Percentiles rank a stretch among this genome's conserved stretches.
Evolutionary conservation across 2,329 filamentous ascomycete genomes (phyloP).

Genomic region (Verruconis gallopava): DNA sequence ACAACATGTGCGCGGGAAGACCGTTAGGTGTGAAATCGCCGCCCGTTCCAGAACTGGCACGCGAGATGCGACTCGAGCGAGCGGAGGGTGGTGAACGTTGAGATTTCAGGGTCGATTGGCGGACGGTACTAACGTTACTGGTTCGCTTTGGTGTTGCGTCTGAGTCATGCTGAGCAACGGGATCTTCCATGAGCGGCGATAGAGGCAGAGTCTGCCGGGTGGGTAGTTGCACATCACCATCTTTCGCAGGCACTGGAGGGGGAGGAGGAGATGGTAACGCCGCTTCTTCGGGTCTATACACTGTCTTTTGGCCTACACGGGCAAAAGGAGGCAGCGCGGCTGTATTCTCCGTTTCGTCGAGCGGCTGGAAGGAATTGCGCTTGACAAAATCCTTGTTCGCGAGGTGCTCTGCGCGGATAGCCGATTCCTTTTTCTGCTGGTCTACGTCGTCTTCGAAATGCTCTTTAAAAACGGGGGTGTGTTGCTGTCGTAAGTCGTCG

Average conservation of each 20-base stretch:
- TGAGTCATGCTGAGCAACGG: conserved; percentile 1
- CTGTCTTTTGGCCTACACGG: conserved; percentile 2
- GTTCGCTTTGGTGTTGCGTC: not conserved
- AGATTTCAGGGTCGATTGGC: not conserved
- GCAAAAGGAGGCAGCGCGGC: conserved; percentile 9
- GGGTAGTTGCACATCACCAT: not conserved
- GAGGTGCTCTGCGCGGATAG: conserved; percentile 33
- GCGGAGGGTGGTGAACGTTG: conserved; percentile 1
- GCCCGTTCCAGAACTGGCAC: not conserved
- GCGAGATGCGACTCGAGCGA: conserved; percentile 2
- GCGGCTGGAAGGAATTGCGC: conserved; percentile 26
- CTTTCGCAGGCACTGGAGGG: not conserved
- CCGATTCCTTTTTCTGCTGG: conserved; percentile 24
- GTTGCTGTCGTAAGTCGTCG: conserved; percentile 22
- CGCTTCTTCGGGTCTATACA: conserved; percentile 3
- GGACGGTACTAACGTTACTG: not conserved
- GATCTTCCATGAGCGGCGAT: conserved; percentile 7
- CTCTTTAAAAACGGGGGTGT: conserved; percentile 48
- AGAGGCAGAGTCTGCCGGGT: not conserved
- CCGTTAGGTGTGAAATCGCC: conserved; percentile 2
- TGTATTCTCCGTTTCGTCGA: conserved; percentile 13
- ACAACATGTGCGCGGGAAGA: conserved; percentile 31
- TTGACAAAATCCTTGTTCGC: conserved; percentile 36
- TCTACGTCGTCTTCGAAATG: conserved; percentile 43
- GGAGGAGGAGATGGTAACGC: not conserved